Percentiles rank a stretch among this genome's conserved stretches.
Evolutionary conservation across 2,329 filamentous ascomycete species (phyloP).

Genomic region (Ophiostoma fasciatum): DNA sequence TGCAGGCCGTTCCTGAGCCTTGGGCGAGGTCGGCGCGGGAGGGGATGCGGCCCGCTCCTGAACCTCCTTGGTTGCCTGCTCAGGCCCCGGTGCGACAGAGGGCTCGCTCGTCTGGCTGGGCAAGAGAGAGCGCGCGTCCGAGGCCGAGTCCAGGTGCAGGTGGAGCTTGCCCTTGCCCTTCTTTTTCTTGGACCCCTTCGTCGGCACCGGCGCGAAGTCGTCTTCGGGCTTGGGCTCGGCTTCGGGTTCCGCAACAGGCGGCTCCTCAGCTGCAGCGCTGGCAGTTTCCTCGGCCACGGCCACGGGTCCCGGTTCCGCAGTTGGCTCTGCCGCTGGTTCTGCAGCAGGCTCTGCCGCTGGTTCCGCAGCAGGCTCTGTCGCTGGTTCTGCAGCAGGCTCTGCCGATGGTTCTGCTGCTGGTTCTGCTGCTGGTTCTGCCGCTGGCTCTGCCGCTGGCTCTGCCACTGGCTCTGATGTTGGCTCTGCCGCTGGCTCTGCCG

Average conservation of each 20-base stretch:
- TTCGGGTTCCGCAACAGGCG: not conserved
- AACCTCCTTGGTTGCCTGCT: not conserved
- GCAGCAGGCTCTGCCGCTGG: not conserved
- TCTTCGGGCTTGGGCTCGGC: too few species aligned
- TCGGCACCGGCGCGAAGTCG: not conserved
- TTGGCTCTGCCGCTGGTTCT: not conserved
- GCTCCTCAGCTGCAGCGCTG: too few species aligned
- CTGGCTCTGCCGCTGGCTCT: not conserved
- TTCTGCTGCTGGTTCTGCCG: not conserved
- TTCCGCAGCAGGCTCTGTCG: not conserved
- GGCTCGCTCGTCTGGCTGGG: conserved; percentile 4
- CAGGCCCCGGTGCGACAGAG: too few species aligned
- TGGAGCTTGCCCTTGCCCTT: conserved; percentile 4
- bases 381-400: too few species aligned
- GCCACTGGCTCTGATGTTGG: too few species aligned
- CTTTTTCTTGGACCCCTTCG: not conserved
- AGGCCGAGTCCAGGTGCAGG: not conserved
- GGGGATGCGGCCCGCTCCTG: conserved; percentile 8
- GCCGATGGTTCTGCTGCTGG: too few species aligned
- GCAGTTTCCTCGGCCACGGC: too few species aligned
- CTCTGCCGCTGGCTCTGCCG: not conserved
- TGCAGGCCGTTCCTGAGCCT: too few species aligned
- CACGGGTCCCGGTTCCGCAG: too few species aligned
- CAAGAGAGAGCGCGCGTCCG: not conserved
- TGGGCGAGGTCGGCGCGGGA: too few species aligned